Conservation (phyloP, 2,329 filamentous ascomycete genomes). For the Claviceps purpurea region DNA sequence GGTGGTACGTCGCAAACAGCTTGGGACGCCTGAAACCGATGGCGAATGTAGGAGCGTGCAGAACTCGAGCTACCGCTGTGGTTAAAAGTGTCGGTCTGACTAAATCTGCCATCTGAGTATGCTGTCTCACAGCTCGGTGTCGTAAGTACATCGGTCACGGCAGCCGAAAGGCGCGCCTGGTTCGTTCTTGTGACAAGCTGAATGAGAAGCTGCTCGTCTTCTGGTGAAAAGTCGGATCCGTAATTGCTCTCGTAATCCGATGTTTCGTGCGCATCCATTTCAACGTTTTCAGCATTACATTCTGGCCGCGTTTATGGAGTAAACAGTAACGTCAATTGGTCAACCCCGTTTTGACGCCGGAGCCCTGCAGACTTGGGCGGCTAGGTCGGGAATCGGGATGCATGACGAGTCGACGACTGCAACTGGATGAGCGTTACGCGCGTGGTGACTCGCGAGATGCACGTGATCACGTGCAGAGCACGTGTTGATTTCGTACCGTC, state of each 20-base stretch:
- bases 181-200: constrained; percentile 16
- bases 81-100: neutral
- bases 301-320: neutral
- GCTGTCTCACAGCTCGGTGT: neutral
- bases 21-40: neutral
- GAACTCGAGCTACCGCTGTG: neutral
- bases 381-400: neutral
- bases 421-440: neutral
- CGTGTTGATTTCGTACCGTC: no score
- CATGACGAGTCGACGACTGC: neutral
- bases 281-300: neutral
- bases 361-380: neutral
- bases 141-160: neutral
- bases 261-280: constrained; percentile 3
- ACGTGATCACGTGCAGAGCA: neutral
- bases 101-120: constrained; percentile 1
- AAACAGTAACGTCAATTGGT: neutral
- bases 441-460: neutral
- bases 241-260: constrained; percentile 25
- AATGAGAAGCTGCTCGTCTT: constrained; percentile 31
- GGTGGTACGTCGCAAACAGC: neutral
- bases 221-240: constrained; percentile 31
- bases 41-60: neutral
- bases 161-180: neutral
- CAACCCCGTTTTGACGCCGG: neutral